These are phyloP conservation scores for Collybiopsis luxurians DNA, from an alignment of 768 basidiomycete species.

Conservation along the genomic window DNA sequence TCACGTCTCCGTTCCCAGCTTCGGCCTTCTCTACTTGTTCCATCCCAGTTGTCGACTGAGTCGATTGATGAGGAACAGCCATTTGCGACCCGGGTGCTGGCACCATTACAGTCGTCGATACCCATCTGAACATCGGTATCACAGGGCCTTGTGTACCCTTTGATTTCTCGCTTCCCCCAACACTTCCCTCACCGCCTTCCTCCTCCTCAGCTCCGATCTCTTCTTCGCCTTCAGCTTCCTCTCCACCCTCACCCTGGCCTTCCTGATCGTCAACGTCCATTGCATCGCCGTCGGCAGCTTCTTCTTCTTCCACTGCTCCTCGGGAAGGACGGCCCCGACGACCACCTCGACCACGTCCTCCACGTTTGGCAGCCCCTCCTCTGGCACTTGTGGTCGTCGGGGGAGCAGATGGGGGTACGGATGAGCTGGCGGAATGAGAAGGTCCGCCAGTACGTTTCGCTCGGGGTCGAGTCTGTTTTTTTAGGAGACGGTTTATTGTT, in stretches of 20 bases:
- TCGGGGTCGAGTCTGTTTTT: conserved; percentile 74
- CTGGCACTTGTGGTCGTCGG: neutral
- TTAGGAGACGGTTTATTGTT: conserved; percentile 85
- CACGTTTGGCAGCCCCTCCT: neutral
- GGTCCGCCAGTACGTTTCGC: conserved; percentile 41
- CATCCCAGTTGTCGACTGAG: neutral
- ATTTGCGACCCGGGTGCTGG: neutral
- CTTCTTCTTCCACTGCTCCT: conserved; percentile 2
- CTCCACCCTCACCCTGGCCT: neutral
- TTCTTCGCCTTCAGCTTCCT: neutral
- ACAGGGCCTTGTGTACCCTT: neutral
- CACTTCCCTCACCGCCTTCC: neutral
- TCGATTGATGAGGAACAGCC: neutral
- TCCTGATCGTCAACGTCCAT: conserved; percentile 3
- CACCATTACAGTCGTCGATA: neutral
- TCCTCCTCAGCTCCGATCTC: conserved; percentile 1
- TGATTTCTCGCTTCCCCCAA: neutral
- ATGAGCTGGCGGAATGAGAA: neutral
- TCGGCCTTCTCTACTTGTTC: neutral
- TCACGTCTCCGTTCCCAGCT: neutral
- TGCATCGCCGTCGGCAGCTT: neutral
- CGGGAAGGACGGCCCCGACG: neutral
- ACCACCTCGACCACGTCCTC: neutral
- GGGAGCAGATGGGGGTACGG: neutral
- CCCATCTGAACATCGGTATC: conserved; percentile 7